A percentile compares a stretch with the other conserved stretches of the same genome.
phyloP scores from a whole-genome alignment of 176 grass and related monocot genomes.

The Chrysopogon serrulatus region DNA sequence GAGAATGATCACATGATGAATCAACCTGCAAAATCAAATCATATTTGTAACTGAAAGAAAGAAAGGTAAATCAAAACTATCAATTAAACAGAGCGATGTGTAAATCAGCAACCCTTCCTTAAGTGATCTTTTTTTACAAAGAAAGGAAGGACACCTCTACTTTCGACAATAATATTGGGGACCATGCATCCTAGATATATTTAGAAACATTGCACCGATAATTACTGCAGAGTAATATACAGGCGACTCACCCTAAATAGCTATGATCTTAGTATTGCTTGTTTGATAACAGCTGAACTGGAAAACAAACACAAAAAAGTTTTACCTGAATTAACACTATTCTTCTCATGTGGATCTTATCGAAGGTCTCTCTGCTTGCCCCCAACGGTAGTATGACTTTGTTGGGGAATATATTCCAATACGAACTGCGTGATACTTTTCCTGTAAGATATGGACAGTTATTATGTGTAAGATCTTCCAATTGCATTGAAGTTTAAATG shows the following conservation, averaged over 20 bases:
- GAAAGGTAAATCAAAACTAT: conserved; percentile 8
- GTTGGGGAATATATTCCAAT: too few species aligned
- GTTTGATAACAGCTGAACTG: too few species aligned
- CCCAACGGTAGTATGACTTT: too few species aligned
- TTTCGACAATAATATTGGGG: conserved; percentile 9
- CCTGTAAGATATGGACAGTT: too few species aligned
- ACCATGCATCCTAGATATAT: conserved; percentile 26
- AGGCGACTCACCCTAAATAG: conserved; percentile 45
- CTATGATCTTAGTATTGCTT: too few species aligned
- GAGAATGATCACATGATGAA: background rate
- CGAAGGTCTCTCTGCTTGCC: too few species aligned
- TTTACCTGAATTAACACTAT: too few species aligned
- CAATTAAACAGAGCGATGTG: background rate
- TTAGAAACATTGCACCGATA: conserved; percentile 17
- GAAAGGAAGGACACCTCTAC: background rate
- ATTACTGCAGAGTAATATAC: conserved; percentile 31
- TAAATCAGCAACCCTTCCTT: background rate
- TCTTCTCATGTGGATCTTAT: too few species aligned
- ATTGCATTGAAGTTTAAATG: too few species aligned
- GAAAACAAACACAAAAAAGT: too few species aligned
- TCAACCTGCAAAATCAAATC: background rate
- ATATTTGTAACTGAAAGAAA: background rate
- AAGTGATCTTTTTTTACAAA: background rate
- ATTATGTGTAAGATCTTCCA: too few species aligned
- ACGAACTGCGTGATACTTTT: too few species aligned